Percentiles rank a stretch among this genome's conserved stretches.
phyloP scores from a whole-genome alignment of 2,329 filamentous ascomycete species.

The Ophiostoma sp. region DNA sequence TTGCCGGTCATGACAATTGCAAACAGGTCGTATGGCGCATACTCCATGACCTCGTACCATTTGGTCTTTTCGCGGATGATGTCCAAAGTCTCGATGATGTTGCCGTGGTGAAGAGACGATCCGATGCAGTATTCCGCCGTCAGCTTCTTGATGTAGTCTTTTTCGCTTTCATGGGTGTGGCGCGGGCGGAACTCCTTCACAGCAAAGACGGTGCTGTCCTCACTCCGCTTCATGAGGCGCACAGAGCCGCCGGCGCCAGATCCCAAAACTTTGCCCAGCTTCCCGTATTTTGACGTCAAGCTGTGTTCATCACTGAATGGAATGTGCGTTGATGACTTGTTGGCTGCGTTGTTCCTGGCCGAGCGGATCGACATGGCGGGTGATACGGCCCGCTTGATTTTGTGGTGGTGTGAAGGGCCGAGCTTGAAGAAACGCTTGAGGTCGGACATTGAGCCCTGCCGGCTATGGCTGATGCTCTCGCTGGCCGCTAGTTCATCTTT shows the following conservation, averaged over 20 bases:
- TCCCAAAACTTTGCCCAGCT: conserved; percentile 87
- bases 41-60: conserved; percentile 99
- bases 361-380: conserved; percentile 52
- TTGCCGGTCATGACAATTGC: conserved; percentile 98
- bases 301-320: conserved; percentile 95
- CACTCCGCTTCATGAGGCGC: conserved; percentile 84
- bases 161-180: conserved; percentile 88
- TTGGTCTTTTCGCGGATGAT: conserved; percentile 89
- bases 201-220: conserved; percentile 88
- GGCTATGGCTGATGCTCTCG: conserved; percentile 43
- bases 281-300: conserved; percentile 85
- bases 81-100: conserved; percentile 96
- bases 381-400: conserved; percentile 62
- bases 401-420: conserved; percentile 58
- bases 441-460: conserved; percentile 83
- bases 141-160: conserved; percentile 95
- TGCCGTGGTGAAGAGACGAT: conserved; percentile 92
- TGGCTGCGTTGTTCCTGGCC: conserved; percentile 45
- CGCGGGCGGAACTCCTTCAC: conserved; percentile 94
- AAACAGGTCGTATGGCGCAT: conserved; percentile 91
- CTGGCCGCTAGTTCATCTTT: conserved; percentile 39
- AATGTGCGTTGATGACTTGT: conserved; percentile 50
- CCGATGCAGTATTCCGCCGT: conserved; percentile 98
- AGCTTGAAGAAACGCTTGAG: conserved; percentile 95
- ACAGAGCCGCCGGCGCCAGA: conserved; percentile 94